Evolutionary conservation across 2,329 filamentous ascomycete genomes (phyloP).

Genomic region (Cryphonectria japonica): DNA sequence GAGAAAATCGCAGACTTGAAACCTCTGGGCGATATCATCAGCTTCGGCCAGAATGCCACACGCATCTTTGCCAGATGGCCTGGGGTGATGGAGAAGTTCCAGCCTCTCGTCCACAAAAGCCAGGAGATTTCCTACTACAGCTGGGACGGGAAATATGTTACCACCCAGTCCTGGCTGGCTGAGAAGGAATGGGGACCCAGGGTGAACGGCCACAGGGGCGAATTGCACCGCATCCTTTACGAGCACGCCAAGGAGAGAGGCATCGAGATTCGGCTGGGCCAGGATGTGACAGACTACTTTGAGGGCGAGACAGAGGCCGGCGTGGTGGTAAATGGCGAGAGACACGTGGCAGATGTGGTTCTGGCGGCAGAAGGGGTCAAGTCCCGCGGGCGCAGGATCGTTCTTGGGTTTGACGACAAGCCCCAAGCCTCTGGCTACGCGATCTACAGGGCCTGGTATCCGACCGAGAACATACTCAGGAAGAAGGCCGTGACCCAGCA

Average conservation of each 20-base stretch:
- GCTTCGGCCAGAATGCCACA: constrained; percentile 60
- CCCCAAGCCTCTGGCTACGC: constrained; percentile 46
- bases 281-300: constrained; percentile 48
- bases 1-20: constrained; percentile 51
- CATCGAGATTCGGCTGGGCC: constrained; percentile 50
- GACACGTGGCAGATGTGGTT: constrained; percentile 45
- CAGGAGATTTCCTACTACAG: constrained; percentile 43
- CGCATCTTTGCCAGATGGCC: constrained; percentile 62
- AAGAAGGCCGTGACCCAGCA: constrained; percentile 49
- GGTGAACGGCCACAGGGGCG: constrained; percentile 59
- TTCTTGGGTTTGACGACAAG: constrained; percentile 45
- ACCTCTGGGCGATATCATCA: constrained; percentile 53
- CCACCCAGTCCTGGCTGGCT: constrained; percentile 43
- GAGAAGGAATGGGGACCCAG: constrained; percentile 46
- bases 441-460: constrained; percentile 48
- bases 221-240: constrained; percentile 55
- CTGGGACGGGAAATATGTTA: constrained; percentile 52
- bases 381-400: constrained; percentile 47
- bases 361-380: constrained; percentile 50
- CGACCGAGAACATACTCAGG: constrained; percentile 43
- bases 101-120: constrained; percentile 52
- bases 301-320: constrained; percentile 44
- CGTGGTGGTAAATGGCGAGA: constrained; percentile 46
- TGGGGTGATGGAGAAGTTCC: constrained; percentile 51
- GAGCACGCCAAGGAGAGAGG: constrained; percentile 51